Base-by-base conservation (phyloP, 1,139 yeast genomes). In the Lodderomyces margitis region DNA sequence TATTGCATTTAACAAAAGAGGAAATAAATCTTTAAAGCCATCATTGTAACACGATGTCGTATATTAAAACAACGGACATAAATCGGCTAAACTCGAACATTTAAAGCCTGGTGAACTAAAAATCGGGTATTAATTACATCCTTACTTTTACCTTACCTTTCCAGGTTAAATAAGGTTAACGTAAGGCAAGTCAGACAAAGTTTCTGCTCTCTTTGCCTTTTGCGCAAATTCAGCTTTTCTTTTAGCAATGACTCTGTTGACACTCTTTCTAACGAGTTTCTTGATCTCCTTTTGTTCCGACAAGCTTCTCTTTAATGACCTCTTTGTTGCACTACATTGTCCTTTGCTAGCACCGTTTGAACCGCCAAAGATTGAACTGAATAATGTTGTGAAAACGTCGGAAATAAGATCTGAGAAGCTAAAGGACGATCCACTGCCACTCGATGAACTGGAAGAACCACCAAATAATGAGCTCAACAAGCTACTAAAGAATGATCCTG, bases 231-330 rank as follows among this genome's bases (percentile, higher is more conserved):
- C 39, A 32, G 40, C 43, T 35, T 41, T 38, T 38, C 40, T 44
- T 34, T 21, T 44, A 15, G 46, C 46, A 34, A 44, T 40, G 6
- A 44, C 42, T 35, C 27, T 38, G 24, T 44, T 52, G 19, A 56
- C 49, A 27, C 56, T 51, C 28, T 51, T 43, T 43, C 49, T 53
- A 31, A 57, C 47, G 23, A 50, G 46, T 37, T 46, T 52, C 38
- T 46, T 53, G 46, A 57, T 47, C 20, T 54, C 56, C 44, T 59
- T 52, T 47, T 52, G 56, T 44, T 54, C 47, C 6, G 51, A 39
- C 35, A 46, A 21, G n/a, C 41, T 36, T 39, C 43, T 40, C 19
- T 41, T 41, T 25, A 21, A 25, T 36, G 37, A 21, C 32, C 34
- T 25, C 27, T 37, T 43, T 15, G 21, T 11, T 6, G 37, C 30